Conservation (phyloP, 108 stramenopile genomes). For the Conticribra weissflogii region DNA sequence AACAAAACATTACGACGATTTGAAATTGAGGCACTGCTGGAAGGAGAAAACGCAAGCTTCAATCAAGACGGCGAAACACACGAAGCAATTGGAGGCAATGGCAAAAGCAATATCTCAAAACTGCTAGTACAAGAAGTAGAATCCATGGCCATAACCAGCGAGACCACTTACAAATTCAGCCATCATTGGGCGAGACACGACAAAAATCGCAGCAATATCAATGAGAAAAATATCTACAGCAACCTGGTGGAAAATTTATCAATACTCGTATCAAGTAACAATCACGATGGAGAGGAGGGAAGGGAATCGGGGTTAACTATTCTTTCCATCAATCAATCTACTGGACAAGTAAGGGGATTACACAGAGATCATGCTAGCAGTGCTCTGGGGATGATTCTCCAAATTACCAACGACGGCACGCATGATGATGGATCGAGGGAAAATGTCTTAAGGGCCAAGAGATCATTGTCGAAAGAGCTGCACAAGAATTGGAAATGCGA, state of each 20-base stretch:
- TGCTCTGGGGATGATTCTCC: no score
- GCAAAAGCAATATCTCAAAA: not conserved
- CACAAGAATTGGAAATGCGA: not conserved
- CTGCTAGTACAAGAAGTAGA: not conserved
- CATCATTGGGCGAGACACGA: not conserved
- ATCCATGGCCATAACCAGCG: not conserved
- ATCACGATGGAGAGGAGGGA: not conserved
- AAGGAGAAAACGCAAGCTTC: not conserved
- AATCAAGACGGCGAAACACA: no score
- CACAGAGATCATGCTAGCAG: no score
- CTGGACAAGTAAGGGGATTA: not conserved
- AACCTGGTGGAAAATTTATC: not conserved
- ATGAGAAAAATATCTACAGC: not conserved
- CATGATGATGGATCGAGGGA: no score
- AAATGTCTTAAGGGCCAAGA: no score
- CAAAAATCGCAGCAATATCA: not conserved
- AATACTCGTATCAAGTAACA: not conserved
- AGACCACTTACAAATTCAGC: not conserved
- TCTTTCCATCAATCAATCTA: conserved; percentile 4
- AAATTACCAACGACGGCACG: no score
- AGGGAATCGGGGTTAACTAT: not conserved
- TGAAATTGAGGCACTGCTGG: conserved; percentile 8
- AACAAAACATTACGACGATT: not conserved
- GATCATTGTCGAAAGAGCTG: no score
- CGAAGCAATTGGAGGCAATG: no score